Base-by-base conservation (phyloP, 495 filamentous ascomycete species). In the Glonium stellatum region DNA sequence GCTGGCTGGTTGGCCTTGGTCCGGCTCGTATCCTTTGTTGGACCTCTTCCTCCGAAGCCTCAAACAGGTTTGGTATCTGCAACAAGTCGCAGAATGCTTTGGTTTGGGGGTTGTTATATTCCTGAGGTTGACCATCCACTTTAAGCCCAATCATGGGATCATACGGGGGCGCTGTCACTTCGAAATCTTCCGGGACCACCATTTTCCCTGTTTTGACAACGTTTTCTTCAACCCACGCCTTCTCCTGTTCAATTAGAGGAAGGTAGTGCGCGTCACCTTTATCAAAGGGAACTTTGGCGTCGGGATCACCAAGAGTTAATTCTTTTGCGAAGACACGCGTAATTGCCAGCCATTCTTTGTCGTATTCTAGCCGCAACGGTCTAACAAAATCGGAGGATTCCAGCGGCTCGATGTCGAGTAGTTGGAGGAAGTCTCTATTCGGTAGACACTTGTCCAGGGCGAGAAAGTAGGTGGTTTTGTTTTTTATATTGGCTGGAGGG, bases 331-430 rank as follows among this genome's bases (percentile, higher is more conserved):
- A 92, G 1, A 84, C 84, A 13, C 92, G 89, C 1, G 85, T 88
- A 63, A 98, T 96, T 8, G 93, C 86, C 3, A 97, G 83, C 92
- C 92, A 98, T 75, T 98, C 93, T 31, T 84, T 83, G 71, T 98
- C 93, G 70, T 97, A 97, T 35, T 83, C 72, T 4, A 97, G 81
- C 5, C 71, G 69, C 49, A 74, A 67, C 1, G 73, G 75, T 15
- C 75, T 60, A 15, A 59, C 5, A 60, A 48, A 19, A 21, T 31
- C 12, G 50, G 60, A 23, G 44, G 23, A 34, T 44, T 22, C 42
- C 21, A 23, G 3, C 4, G 86, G 76, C 0, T 67, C 35, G 31
- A 95, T 74, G 15, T 84, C 78, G 18, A 87, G 70, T 4, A 97
- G 72, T 60, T 96, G 88, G 42, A 97, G 79, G 69, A 91, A 97